Conservation (phyloP, 306 rosid species). For the Rosa rugosa region DNA sequence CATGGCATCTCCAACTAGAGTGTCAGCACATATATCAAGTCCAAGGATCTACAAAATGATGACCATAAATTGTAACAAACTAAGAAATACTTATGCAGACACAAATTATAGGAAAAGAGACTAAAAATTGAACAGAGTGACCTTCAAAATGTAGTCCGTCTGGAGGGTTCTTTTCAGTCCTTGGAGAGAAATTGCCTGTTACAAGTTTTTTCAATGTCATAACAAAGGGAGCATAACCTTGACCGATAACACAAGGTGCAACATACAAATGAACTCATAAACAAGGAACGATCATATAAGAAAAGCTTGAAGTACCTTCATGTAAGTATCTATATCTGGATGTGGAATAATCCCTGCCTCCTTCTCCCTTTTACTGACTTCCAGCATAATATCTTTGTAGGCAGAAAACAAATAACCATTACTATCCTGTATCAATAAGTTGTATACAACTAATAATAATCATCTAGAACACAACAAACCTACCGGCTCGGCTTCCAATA, state of each 20-base stretch:
- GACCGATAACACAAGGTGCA: not conserved
- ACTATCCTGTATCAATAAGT: not conserved
- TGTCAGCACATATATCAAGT: slow-evolving; percentile 49
- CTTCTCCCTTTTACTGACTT: slow-evolving; percentile 63
- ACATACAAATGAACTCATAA: not conserved
- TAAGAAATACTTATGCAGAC: not conserved
- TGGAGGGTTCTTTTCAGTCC: slow-evolving; percentile 44
- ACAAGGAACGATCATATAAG: not conserved
- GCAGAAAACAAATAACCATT: slow-evolving; percentile 6
- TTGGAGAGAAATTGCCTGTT: slow-evolving; percentile 41
- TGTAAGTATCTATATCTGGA: slow-evolving; percentile 74
- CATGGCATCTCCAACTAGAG: slow-evolving; percentile 46
- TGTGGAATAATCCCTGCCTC: slow-evolving; percentile 68
- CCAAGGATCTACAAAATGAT: slow-evolving; percentile 41
- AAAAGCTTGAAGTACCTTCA: slow-evolving; percentile 55
- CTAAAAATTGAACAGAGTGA: slow-evolving; percentile 12
- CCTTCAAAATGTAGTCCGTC: slow-evolving; percentile 56
- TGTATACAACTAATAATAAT: not conserved
- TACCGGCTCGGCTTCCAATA: slow-evolving; percentile 63
- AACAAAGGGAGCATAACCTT: not conserved
- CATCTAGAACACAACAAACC: slow-evolving; percentile 11
- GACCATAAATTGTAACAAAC: not conserved
- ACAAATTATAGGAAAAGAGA: not conserved
- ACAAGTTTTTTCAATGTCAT: not conserved
- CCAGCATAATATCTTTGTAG: slow-evolving; percentile 53